A percentile compares a stretch with the other conserved stretches of the same genome.
phyloP scores from a whole-genome alignment of 148 eudicot species.

The Cornus florida region DNA sequence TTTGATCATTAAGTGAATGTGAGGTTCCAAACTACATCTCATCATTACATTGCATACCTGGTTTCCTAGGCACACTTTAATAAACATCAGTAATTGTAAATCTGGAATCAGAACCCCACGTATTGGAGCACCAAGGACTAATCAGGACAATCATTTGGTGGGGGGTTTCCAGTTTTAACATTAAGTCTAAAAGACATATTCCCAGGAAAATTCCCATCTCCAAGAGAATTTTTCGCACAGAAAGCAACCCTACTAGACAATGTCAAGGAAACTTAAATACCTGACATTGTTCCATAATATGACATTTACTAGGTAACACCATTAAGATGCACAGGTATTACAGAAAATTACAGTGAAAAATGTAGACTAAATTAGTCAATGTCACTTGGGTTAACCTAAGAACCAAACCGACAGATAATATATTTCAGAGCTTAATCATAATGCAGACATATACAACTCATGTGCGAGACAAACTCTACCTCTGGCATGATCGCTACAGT shows the following conservation, averaged over 20 bases:
- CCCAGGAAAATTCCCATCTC: too few species aligned
- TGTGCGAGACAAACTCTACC: conserved; percentile 39
- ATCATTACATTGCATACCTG: not conserved
- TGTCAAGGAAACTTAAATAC: not conserved
- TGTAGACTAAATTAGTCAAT: not conserved
- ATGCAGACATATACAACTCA: not conserved
- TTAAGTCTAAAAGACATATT: too few species aligned
- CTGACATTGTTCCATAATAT: not conserved
- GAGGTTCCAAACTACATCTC: not conserved
- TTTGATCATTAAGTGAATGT: too few species aligned
- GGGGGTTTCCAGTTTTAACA: too few species aligned
- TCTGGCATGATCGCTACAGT: conserved; percentile 99
- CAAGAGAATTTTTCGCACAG: too few species aligned
- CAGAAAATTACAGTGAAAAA: not conserved
- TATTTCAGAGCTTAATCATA: not conserved
- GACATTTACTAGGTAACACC: not conserved
- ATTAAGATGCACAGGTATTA: not conserved
- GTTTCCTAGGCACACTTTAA: too few species aligned
- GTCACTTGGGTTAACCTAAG: not conserved
- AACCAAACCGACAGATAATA: not conserved
- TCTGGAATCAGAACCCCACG: too few species aligned
- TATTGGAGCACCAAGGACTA: too few species aligned
- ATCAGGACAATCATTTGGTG: too few species aligned
- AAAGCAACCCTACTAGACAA: not conserved
- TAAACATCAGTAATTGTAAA: too few species aligned